Percentiles rank a stretch among this genome's conserved stretches.
These are phyloP conservation scores for Cladosporium velox DNA, from an alignment of 2,329 filamentous ascomycete genomes.

Conservation along the genomic window DNA sequence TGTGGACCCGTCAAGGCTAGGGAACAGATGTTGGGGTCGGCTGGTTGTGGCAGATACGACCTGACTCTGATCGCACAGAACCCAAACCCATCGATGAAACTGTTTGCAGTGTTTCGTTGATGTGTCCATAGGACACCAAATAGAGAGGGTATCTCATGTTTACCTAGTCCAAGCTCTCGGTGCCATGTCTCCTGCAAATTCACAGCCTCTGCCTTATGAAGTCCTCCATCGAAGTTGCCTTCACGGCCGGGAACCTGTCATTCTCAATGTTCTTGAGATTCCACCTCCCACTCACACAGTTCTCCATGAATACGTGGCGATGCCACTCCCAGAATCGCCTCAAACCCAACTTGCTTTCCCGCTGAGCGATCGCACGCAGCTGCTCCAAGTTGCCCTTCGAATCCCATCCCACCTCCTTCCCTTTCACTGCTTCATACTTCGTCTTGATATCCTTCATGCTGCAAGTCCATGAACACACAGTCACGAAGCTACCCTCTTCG, in stretches of 20 bases:
- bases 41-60: not conserved
- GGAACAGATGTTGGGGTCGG: not conserved
- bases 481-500: conserved; percentile 6
- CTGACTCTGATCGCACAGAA: not conserved
- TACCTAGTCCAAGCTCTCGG: not conserved
- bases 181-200: not conserved
- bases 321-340: conserved; percentile 14
- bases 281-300: conserved; percentile 13
- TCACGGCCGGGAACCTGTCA: conserved; percentile 4
- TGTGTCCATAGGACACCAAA: not conserved
- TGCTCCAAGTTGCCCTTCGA: not conserved
- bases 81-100: not conserved
- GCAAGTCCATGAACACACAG: conserved; percentile 9
- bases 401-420: not conserved
- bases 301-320: conserved; percentile 14
- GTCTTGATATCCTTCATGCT: conserved; percentile 8
- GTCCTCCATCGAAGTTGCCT: conserved; percentile 13
- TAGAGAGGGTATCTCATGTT: not conserved
- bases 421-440: not conserved
- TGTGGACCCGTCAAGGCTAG: not conserved
- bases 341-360: conserved; percentile 1
- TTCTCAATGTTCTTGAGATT: conserved; percentile 12
- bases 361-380: not conserved
- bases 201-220: conserved; percentile 18
- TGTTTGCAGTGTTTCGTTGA: not conserved